Evolutionary conservation across 2,329 filamentous ascomycete genomes (phyloP).

Genomic region (Diaporthe helianthi): DNA sequence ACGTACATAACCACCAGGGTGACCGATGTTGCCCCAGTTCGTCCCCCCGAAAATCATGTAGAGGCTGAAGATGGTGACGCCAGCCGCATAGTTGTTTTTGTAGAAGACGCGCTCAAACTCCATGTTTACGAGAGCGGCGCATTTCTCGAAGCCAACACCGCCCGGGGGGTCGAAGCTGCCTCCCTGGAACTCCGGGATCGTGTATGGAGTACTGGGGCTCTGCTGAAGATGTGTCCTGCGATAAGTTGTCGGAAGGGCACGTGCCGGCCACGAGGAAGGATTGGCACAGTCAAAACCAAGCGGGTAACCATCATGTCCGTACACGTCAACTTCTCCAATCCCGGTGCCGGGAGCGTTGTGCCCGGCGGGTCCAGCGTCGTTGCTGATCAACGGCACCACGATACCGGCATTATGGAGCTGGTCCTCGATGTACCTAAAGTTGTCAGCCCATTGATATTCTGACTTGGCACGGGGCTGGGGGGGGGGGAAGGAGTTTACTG

Average conservation of each 20-base stretch:
- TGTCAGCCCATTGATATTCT: no score
- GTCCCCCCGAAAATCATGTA: conserved; percentile 76
- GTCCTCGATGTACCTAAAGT: conserved; percentile 67
- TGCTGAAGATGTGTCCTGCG: conserved; percentile 60
- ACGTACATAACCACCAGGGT: conserved; percentile 64
- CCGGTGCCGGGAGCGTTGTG: conserved; percentile 68
- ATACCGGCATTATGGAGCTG: conserved; percentile 75
- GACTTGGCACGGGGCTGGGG: no score
- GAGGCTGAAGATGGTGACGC: conserved; percentile 72
- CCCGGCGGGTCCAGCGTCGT: conserved; percentile 68
- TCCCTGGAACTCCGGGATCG: conserved; percentile 56
- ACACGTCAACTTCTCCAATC: conserved; percentile 65
- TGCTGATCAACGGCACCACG: conserved; percentile 78
- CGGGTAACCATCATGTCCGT: conserved; percentile 69
- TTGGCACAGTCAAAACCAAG: conserved; percentile 67
- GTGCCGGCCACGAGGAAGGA: conserved; percentile 66
- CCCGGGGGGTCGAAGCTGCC: conserved; percentile 79
- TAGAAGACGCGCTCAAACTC: conserved; percentile 82
- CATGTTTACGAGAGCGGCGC: conserved; percentile 68
- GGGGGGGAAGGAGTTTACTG: no score
- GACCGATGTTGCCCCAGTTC: conserved; percentile 83
- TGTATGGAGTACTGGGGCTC: conserved; percentile 71
- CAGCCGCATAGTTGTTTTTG: conserved; percentile 75
- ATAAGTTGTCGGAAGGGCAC: conserved; percentile 62
- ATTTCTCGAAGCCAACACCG: conserved; percentile 73